These are phyloP conservation scores for Rhizopogon vesiculosus DNA, from an alignment of 768 basidiomycete species.

Conservation along the genomic window DNA sequence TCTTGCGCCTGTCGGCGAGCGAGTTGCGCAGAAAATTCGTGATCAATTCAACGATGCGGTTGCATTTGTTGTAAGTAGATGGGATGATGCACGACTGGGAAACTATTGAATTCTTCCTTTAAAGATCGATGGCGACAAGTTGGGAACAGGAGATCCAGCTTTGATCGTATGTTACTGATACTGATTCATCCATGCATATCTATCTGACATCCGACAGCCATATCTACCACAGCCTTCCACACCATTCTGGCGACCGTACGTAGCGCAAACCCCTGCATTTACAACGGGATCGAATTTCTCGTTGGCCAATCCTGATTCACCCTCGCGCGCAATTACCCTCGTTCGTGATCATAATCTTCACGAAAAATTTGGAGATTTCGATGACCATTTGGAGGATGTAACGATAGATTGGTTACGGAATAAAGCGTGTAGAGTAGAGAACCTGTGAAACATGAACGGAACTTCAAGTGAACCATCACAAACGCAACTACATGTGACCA, in stretches of 20 bases:
- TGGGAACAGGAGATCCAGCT: conserved; percentile 49
- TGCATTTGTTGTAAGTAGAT: conserved; percentile 59
- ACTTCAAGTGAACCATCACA: background rate
- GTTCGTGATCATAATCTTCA: conserved; percentile 50
- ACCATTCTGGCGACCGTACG: conserved; percentile 43
- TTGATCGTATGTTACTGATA: conserved; percentile 46
- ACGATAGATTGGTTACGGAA: conserved; percentile 47
- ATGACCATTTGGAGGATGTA: conserved; percentile 78
- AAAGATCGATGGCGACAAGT: conserved; percentile 57
- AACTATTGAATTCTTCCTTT: conserved; percentile 3
- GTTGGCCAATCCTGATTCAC: conserved; percentile 40
- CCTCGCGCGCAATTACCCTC: conserved; percentile 41
- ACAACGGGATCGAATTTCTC: conserved; percentile 40
- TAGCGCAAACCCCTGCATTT: conserved; percentile 37
- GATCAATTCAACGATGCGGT: conserved; percentile 53
- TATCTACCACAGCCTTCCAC: conserved; percentile 39
- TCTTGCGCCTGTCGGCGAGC: conserved; percentile 63
- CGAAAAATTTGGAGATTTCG: conserved; percentile 69
- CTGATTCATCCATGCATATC: background rate
- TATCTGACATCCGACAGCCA: conserved; percentile 32
- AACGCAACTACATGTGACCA: background rate
- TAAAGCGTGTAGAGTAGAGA: conserved; percentile 22
- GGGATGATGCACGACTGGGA: background rate
- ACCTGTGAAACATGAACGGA: conserved; percentile 7
- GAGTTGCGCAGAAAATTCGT: conserved; percentile 52